Evolutionary conservation across 495 filamentous ascomycete genomes (phyloP), one percentile per base, ranked within the genome.

Genomic region (Letharia columbiana): DNA sequence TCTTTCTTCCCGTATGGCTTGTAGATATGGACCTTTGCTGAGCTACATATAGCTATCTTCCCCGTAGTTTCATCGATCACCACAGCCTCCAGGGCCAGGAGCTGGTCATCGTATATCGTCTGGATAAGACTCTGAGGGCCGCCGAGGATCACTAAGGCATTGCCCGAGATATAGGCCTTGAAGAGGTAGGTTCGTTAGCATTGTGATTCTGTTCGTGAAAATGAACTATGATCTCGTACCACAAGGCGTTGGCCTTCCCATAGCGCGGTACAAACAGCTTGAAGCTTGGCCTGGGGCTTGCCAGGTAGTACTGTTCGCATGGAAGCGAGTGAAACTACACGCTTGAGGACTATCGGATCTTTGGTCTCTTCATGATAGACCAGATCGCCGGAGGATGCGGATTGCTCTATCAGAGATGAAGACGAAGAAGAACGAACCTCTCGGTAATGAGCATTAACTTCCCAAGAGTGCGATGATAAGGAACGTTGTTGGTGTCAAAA

Each of bases 281-380:
- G 91, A 73, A 92, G 89, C 79, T 86, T 89, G 72, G 91, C 83
- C 84, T 87, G 87, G 75, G 93, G 93, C 83, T 87, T 87, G 75
- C 93, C 93, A 72, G 93, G 93, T 75, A 96, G 86, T 80, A 96
- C 84, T 73, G 86, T 86, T 84, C 87, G 84, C 86, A 87, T 87
- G 73, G 74, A 79, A 77, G 72, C 76, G 73, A 63, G 8, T 52
- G 35, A 33, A 23, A 18, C 12, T 42, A 39, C 50, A 65, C 41
- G 63, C 63, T 59, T 65, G 54, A 35, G 42, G 23, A 61, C 15
- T 54, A 45, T 66, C 13, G 47, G 52, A 66, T 58, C 58, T 66
- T 56, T 11, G 42, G 42, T 65, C 33, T 50, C 63, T 59, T 61
- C 62, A 62, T 62, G 52, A 47, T 61, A 62, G 31, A 60, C 23